These are phyloP conservation scores for Ophiocordyceps camponoti-saundersi DNA, from an alignment of 2,329 filamentous ascomycete genomes.

Conservation along the genomic window DNA sequence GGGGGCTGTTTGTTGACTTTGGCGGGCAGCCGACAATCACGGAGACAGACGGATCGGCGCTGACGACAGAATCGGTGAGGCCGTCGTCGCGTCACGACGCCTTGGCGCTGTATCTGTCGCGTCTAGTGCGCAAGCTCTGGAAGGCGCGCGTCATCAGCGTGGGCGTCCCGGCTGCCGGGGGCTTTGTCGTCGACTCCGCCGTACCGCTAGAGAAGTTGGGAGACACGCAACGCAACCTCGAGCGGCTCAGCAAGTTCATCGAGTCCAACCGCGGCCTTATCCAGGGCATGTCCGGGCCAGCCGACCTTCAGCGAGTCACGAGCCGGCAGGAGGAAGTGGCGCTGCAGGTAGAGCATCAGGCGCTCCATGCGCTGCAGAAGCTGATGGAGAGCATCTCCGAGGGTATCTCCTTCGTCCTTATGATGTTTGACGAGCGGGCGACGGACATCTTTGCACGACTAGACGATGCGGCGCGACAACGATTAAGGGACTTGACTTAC, in stretches of 20 bases:
- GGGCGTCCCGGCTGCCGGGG: slow-evolving; percentile 33
- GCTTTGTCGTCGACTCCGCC: slow-evolving; percentile 47
- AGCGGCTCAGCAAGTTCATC: slow-evolving; percentile 66
- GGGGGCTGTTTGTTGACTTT: slow-evolving; percentile 79
- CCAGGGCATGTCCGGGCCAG: slow-evolving; percentile 81
- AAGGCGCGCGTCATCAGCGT: slow-evolving; percentile 54
- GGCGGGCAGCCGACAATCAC: slow-evolving; percentile 76
- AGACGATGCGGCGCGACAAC: slow-evolving; percentile 49
- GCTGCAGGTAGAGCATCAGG: slow-evolving; percentile 85
- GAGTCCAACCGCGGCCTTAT: slow-evolving; percentile 81
- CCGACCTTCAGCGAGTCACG: slow-evolving; percentile 59
- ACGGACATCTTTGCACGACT: slow-evolving; percentile 72
- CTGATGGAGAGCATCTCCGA: slow-evolving; percentile 85
- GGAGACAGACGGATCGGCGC: slow-evolving; percentile 54
- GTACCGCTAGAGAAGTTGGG: slow-evolving; percentile 53
- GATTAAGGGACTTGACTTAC: slow-evolving; percentile 65
- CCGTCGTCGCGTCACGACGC: slow-evolving; percentile 84
- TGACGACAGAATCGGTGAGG: slow-evolving; percentile 65
- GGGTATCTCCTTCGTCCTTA: slow-evolving; percentile 88
- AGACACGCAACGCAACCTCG: slow-evolving; percentile 63
- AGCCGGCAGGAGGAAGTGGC: slow-evolving; percentile 85
- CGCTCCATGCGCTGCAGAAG: slow-evolving; percentile 69
- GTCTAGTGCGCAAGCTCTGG: slow-evolving; percentile 83
- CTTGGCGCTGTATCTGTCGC: slow-evolving; percentile 70
- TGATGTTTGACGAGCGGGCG: slow-evolving; percentile 85